A percentile compares a stretch with the other conserved stretches of the same genome.
These are phyloP conservation scores for Chalaropsis thielavioides DNA, from an alignment of 2,329 filamentous ascomycete genomes.

Conservation along the genomic window DNA sequence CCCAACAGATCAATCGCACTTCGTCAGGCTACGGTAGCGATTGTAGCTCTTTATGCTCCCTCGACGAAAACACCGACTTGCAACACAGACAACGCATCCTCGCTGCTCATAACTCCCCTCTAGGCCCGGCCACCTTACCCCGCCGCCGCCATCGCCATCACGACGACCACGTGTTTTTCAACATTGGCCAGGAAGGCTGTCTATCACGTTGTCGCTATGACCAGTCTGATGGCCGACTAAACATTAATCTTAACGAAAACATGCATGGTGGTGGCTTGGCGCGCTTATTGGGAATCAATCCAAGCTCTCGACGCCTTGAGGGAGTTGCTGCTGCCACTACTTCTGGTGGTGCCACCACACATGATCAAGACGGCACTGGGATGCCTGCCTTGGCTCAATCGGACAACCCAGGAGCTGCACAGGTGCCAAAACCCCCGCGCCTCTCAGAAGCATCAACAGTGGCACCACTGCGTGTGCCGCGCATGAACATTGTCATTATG, in stretches of 20 bases:
- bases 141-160: neutral
- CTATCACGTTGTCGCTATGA: conserved; percentile 48
- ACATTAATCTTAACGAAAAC: conserved; percentile 58
- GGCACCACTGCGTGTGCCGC: conserved; percentile 3
- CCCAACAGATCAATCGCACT: neutral
- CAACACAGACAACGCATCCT: neutral
- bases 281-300: conserved; percentile 8
- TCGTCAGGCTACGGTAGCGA: neutral
- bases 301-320: neutral
- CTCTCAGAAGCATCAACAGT: conserved; percentile 12
- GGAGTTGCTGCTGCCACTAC: neutral
- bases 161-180: conserved; percentile 28
- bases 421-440: conserved; percentile 13
- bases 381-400: neutral
- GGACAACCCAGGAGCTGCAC: neutral
- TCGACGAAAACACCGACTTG: neutral
- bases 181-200: conserved; percentile 49
- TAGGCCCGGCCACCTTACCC: neutral
- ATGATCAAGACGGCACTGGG: neutral
- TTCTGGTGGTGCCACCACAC: neutral
- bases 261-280: conserved; percentile 56
- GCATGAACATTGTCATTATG: conserved; percentile 67
- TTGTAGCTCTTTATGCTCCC: neutral
- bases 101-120: neutral
- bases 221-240: conserved; percentile 51